Conservation (phyloP, 305 asterid genomes). For the Fraxinus ornus region DNA sequence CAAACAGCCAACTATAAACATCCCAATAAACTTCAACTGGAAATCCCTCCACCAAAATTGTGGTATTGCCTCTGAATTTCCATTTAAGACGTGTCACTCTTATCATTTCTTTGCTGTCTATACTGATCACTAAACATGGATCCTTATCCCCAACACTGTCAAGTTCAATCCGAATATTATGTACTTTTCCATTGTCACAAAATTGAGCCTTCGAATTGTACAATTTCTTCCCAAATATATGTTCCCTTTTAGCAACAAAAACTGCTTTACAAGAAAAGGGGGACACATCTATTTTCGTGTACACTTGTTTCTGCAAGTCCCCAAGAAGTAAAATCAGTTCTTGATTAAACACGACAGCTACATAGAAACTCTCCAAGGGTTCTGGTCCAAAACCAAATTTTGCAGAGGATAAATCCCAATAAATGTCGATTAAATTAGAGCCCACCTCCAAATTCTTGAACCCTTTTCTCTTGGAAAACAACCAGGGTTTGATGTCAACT, state of each 20-base stretch:
- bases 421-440: slow-evolving; percentile 38
- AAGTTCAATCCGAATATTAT: slow-evolving; percentile 57
- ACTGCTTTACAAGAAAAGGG: slow-evolving; percentile 29
- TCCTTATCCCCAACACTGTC: slow-evolving; percentile 34
- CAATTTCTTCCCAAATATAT: slow-evolving; percentile 55
- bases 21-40: slow-evolving; percentile 72
- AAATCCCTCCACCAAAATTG: slow-evolving; percentile 64
- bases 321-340: slow-evolving; percentile 54
- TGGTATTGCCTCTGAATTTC: slow-evolving; percentile 70
- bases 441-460: slow-evolving; percentile 29
- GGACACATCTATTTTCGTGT: slow-evolving; percentile 35
- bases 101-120: slow-evolving; percentile 49
- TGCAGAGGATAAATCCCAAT: slow-evolving; percentile 72
- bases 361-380: slow-evolving; percentile 55
- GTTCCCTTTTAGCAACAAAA: slow-evolving; percentile 52
- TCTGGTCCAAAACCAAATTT: slow-evolving; percentile 65
- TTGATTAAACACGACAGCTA: slow-evolving; percentile 52
- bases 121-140: slow-evolving; percentile 39
- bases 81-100: slow-evolving; percentile 54
- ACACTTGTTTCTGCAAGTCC: slow-evolving; percentile 41
- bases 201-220: slow-evolving; percentile 53
- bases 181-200: slow-evolving; percentile 42
- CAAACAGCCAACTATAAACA: slow-evolving; percentile 72
- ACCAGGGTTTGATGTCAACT: slow-evolving; percentile 67
- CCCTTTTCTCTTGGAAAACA: slow-evolving; percentile 68